Base-by-base conservation (phyloP, 2,329 filamentous ascomycete species). In the Penicillium decumbens region DNA sequence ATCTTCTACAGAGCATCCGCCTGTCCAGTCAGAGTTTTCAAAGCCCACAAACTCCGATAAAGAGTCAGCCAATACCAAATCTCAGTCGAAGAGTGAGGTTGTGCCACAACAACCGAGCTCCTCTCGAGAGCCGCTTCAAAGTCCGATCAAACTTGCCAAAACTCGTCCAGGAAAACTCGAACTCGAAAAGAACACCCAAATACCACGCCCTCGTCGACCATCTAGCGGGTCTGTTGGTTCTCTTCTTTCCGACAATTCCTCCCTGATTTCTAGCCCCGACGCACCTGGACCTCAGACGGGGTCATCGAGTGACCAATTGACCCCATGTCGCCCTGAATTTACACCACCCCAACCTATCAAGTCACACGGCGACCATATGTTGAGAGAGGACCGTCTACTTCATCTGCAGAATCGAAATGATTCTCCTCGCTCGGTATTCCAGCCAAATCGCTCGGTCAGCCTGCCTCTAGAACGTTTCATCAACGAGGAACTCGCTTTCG, bases 381-480 rank as follows among this genome's bases (percentile, higher is more conserved):
- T 70, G 41, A 64, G 66, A 27, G 65, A 65, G 42, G 65, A 63
- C 25, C 62, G 58, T 30, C 55, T 70, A 5, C 58, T 64, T 33
- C 61, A 57, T 24, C 33, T 70, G 4, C 60, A 68, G 6, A 51
- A 53, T 33, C 53, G 61, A 15, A 64, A 63, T 40, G 29, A 52
- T 12, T 59, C 60, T 4, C 54, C 57, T 23, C 52, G 56, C 20
- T 48, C 59, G 3, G 38, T 54, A 1, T 61, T 67, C 20, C 54
- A 62, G n/a, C 63, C 66, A 38, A 65, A 54, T 41, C 58, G 66
- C 24, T 57, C 63, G 0, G 65, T 70, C 8, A 72, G 69, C 50
- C 50, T 72, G 37, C 69, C 69, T 18, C 53, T 72, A 9, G 64
- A 71, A 49, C 65, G 69, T 3, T 72, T 71, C 35, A 72, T 72